phyloP scores from a whole-genome alignment of 2,329 filamentous ascomycete genomes.

The Colletotrichum orchidophilum region DNA sequence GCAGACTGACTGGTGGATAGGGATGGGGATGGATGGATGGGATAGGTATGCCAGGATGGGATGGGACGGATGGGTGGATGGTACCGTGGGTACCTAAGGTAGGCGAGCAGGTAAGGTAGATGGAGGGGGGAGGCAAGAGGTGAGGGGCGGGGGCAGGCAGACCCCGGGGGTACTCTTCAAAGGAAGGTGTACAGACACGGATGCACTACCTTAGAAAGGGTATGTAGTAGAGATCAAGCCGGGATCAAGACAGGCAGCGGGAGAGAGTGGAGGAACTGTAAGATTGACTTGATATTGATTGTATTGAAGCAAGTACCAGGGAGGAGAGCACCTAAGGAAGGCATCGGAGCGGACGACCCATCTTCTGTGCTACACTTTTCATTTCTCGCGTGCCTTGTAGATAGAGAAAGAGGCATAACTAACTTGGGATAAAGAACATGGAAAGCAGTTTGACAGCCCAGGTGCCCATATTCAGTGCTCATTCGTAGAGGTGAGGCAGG shows the following conservation, averaged over 20 bases:
- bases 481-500: not conserved
- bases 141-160: slow-evolving; percentile 12
- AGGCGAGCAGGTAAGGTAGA: not conserved
- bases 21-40: not conserved
- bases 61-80: not conserved
- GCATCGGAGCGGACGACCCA: not conserved
- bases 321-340: not conserved
- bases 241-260: slow-evolving; percentile 12
- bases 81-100: not conserved
- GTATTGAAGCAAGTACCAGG: not conserved
- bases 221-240: not conserved
- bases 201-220: slow-evolving; percentile 3
- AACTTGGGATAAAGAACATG: not conserved
- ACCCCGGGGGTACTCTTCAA: slow-evolving; percentile 5
- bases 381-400: not conserved
- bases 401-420: not conserved
- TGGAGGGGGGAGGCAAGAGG: not conserved
- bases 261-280: slow-evolving; percentile 11
- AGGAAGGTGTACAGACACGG: not conserved
- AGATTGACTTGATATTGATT: slow-evolving; percentile 17
- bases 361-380: not conserved
- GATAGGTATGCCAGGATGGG: not conserved
- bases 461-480: not conserved
- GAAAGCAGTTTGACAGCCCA: not conserved
- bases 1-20: slow-evolving; percentile 6